A percentile compares a stretch with the other conserved stretches of the same genome.
Evolutionary conservation across 148 eudicot species (phyloP).

Genomic region (Heliamphora exappendiculata): DNA sequence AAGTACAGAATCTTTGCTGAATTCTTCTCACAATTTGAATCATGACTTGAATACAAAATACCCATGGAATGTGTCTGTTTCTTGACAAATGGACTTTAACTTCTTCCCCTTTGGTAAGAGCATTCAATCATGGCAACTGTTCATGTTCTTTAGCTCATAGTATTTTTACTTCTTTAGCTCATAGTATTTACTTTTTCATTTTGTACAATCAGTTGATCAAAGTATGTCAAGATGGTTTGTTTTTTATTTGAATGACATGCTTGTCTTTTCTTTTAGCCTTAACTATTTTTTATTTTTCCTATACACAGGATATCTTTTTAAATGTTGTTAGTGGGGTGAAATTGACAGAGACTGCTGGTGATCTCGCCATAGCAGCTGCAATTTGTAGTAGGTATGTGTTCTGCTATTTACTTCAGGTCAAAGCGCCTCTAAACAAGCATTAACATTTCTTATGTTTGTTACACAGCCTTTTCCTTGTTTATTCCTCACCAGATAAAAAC

Average conservation of each 20-base stretch:
- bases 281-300: constrained; percentile 4
- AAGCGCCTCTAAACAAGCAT: background rate
- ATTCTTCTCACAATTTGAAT: background rate
- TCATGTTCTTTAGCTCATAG: background rate
- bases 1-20: background rate
- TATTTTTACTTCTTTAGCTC: too few species aligned
- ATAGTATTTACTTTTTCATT: background rate
- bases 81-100: background rate
- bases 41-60: background rate
- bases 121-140: background rate
- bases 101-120: background rate
- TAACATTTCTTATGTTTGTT: constrained; percentile 1
- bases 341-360: constrained; percentile 82
- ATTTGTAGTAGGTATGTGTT: constrained; percentile 87
- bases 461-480: background rate
- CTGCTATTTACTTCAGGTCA: constrained; percentile 8
- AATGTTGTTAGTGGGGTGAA: constrained; percentile 72
- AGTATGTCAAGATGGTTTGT: background rate
- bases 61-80: background rate
- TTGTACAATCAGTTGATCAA: background rate
- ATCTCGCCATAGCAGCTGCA: constrained; percentile 95
- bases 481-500: background rate
- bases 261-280: constrained; percentile 1
- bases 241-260: background rate
- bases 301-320: constrained; percentile 53